phyloP scores from a whole-genome alignment of 805 yeast species.

The Candida orba region DNA sequence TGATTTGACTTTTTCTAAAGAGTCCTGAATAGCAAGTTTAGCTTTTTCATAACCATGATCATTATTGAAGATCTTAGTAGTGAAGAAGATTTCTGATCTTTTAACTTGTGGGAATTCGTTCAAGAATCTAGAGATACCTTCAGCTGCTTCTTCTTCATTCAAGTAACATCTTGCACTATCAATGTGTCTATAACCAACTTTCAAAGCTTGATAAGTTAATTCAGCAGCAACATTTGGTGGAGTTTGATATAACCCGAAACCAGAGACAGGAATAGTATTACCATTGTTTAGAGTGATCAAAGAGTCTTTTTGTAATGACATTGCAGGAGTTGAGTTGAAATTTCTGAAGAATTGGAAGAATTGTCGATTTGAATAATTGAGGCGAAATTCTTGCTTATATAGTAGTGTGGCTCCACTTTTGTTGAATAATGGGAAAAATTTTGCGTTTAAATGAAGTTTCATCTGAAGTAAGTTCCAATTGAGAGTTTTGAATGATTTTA shows the following conservation, averaged over 20 bases:
- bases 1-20: constrained; percentile 42
- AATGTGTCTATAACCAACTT: constrained; percentile 21
- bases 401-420: too few relatives aligned
- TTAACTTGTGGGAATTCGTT: constrained; percentile 15
- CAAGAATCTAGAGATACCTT: constrained; percentile 18
- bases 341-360: not conserved
- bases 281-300: constrained; percentile 17
- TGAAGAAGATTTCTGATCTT: constrained; percentile 20
- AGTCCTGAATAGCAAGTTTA: constrained; percentile 38
- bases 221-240: constrained; percentile 15
- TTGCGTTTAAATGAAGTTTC: too few relatives aligned
- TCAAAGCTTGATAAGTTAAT: constrained; percentile 18
- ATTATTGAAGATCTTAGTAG: constrained; percentile 16
- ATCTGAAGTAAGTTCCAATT: too few relatives aligned
- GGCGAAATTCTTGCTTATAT: too few relatives aligned
- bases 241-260: constrained; percentile 20
- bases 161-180: constrained; percentile 17
- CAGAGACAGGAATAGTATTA: constrained; percentile 18
- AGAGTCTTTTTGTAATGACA: constrained; percentile 12
- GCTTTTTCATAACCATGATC: constrained; percentile 11
- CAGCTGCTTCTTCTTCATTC: constrained; percentile 17
- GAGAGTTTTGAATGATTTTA: too few relatives aligned
- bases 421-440: too few relatives aligned
- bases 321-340: not conserved
- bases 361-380: not conserved